Evolutionary conservation across 2,329 filamentous ascomycete species (phyloP), one percentile per base, ranked within the genome.

Genomic region (Arthroderma sp.): DNA sequence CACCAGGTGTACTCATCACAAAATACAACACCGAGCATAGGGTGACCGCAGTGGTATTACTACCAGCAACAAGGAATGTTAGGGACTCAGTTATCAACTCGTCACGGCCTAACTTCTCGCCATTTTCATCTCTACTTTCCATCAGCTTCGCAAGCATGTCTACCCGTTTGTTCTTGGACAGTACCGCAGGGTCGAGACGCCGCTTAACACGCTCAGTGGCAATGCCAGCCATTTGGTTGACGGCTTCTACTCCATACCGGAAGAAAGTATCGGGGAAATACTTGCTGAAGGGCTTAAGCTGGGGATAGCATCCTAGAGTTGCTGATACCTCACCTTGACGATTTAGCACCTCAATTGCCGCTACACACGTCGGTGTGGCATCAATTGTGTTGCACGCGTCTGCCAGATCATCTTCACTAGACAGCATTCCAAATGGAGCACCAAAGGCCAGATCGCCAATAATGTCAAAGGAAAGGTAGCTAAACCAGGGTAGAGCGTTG

Each of bases 21-120:
- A 63, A 87, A 74, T 85, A 95, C 0, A 95, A 78, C 38, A 95
- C 78, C 0, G 89, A 89, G 66, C 90, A 95, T 1, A 86, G 85
- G 0, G 90, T 88, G 70, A 84, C 88, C 61, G 77, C 82, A 15
- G 86, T 84, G 2, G 77, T 74, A 61, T 87, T 84, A 19, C 81
- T 81, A 66, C 84, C 85, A 31, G 84, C 82, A 64, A 87, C 95
- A 43, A 95, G 80, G 70, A 95, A 90, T 0, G 90, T 95, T 25
- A 95, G 76, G 0, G 90, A 90, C 73, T 95, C 91, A 37, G 89
- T 89, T 0, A 88, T 94, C 55, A 95, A 77, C 68, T 95, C 90
- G 63, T 86, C 80, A 25, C 87, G 80, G 3, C 87, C 84, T 0
- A 95, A 79, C 9, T 82, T 84, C 59, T 87, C 76, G 57, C 89